These are phyloP conservation scores for Primulina eburnea DNA, from an alignment of 257 asterid genomes.

Conservation along the genomic window DNA sequence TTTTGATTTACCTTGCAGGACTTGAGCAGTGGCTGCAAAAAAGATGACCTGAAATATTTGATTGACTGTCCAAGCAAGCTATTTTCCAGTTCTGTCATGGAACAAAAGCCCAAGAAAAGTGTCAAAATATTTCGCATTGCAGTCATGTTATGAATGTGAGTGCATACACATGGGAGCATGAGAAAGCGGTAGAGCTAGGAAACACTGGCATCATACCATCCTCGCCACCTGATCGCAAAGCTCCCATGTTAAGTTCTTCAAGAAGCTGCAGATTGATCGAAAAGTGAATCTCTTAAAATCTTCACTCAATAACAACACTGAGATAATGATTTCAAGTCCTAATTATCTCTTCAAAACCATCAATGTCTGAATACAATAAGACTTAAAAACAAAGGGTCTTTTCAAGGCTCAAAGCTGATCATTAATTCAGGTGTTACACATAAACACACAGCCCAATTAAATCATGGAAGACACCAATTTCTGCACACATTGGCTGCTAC, in stretches of 20 bases:
- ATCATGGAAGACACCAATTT: background rate
- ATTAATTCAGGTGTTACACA: background rate
- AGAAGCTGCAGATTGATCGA: conserved; percentile 55
- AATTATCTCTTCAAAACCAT: conserved; percentile 1
- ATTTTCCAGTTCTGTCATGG: conserved; percentile 62
- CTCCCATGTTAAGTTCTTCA: conserved; percentile 74
- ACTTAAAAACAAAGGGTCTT: background rate
- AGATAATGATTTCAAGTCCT: background rate
- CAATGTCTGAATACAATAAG: background rate
- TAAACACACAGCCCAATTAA: background rate
- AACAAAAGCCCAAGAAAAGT: conserved; percentile 13
- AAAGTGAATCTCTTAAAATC: conserved; percentile 5
- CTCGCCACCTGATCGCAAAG: conserved; percentile 43
- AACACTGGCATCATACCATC: conserved; percentile 43
- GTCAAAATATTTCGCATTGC: conserved; percentile 18
- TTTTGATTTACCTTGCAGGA: conserved; percentile 78
- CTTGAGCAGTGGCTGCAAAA: conserved; percentile 80
- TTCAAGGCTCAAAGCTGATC: background rate
- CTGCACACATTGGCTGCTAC: background rate
- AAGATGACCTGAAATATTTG: conserved; percentile 67
- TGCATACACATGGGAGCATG: background rate
- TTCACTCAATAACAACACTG: background rate
- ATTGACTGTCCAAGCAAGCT: conserved; percentile 71
- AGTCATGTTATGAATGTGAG: conserved; percentile 11
- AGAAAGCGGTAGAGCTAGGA: conserved; percentile 11